These are phyloP conservation scores for Rhodotorula diobovata DNA, from an alignment of 768 basidiomycete species.

Conservation along the genomic window DNA sequence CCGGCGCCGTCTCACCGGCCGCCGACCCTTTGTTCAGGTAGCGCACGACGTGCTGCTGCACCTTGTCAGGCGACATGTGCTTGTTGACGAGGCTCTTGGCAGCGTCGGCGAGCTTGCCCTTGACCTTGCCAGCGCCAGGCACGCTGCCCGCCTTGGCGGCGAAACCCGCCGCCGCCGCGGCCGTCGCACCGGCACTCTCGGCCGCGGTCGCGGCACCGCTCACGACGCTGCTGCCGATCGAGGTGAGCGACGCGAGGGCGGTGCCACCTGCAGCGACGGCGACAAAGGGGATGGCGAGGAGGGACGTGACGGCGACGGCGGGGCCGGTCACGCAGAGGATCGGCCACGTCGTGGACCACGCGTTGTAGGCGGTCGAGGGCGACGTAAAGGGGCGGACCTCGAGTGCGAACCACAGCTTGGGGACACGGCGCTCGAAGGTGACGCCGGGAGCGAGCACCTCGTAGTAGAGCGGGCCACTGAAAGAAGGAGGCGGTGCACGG, in stretches of 20 bases:
- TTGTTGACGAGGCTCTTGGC: constrained; percentile 22
- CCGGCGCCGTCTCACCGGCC: background rate
- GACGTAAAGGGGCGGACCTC: constrained; percentile 31
- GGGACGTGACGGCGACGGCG: constrained; percentile 22
- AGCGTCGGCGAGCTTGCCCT: constrained; percentile 28
- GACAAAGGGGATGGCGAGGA: constrained; percentile 36
- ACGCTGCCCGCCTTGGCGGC: constrained; percentile 21
- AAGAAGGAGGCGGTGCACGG: background rate
- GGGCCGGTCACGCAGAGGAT: constrained; percentile 32
- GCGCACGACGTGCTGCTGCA: constrained; percentile 23
- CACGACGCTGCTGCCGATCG: constrained; percentile 14
- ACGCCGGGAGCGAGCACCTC: constrained; percentile 23
- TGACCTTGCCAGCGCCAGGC: constrained; percentile 23
- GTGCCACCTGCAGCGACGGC: constrained; percentile 27
- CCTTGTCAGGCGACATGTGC: constrained; percentile 8
- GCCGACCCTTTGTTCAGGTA: constrained; percentile 13
- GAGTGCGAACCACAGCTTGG: constrained; percentile 25
- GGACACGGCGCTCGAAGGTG: constrained; percentile 31
- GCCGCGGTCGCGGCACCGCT: constrained; percentile 2
- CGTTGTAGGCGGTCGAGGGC: constrained; percentile 10
- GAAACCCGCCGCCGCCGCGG: constrained; percentile 3
- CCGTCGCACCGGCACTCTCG: background rate
- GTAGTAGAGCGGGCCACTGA: constrained; percentile 35
- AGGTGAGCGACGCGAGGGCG: constrained; percentile 29
- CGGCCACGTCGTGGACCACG: constrained; percentile 28